A percentile compares a stretch with the other conserved stretches of the same genome.
Evolutionary conservation across 225 moss, liverwort and hornwort genomes (phyloP).

Genomic region (Thuidium tamariscinum): DNA sequence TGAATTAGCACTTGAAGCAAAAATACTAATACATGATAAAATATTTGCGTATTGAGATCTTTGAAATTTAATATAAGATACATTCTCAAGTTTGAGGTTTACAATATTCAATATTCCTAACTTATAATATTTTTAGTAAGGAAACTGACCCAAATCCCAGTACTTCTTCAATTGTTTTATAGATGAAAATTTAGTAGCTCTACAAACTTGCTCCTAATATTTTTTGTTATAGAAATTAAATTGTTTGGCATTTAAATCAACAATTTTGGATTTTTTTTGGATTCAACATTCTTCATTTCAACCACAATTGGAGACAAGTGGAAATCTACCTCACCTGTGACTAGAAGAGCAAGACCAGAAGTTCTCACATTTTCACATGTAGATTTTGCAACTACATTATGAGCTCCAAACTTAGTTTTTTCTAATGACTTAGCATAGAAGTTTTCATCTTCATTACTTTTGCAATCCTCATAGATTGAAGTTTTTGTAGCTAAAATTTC

Average conservation of each 20-base stretch:
- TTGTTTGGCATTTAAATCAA: background rate
- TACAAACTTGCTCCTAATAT: background rate
- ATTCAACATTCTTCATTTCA: background rate
- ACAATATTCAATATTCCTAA: background rate
- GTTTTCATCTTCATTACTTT: background rate
- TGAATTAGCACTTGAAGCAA: background rate
- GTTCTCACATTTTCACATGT: background rate
- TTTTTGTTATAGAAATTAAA: background rate
- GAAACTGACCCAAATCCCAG: background rate
- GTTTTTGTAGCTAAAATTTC: background rate
- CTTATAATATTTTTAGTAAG: background rate
- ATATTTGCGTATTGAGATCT: background rate
- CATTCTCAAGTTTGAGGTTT: background rate
- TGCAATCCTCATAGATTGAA: background rate
- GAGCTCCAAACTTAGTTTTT: background rate
- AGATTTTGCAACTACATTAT: background rate
- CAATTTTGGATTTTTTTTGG: background rate
- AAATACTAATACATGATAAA: background rate
- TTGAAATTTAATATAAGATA: background rate
- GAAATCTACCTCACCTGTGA: background rate
- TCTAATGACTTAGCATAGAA: background rate
- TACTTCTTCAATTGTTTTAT: background rate
- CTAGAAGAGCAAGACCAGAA: constrained; percentile 9
- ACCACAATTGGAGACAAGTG: background rate
- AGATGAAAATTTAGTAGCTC: background rate